phyloP scores from a whole-genome alignment of 192 early-diverging fungal genomes.

The Backusella tuberculispora region DNA sequence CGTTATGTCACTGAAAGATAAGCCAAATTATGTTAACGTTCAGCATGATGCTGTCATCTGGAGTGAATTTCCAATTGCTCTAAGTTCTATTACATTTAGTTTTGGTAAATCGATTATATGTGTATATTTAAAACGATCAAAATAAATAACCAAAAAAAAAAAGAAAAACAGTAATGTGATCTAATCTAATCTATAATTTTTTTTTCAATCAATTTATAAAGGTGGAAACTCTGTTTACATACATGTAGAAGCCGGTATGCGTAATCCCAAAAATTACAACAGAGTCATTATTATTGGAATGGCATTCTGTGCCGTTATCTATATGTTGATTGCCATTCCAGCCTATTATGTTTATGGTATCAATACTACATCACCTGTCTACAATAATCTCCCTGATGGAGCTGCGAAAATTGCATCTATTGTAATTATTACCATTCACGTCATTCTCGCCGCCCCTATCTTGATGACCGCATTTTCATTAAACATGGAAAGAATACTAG shows the following conservation, averaged over 20 bases:
- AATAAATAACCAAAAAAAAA: too few relatives aligned
- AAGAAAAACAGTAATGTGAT: slow-evolving; percentile 79
- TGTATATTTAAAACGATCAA: too few relatives aligned
- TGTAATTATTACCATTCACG: slow-evolving; percentile 79
- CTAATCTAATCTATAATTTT: too few relatives aligned
- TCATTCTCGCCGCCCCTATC: slow-evolving; percentile 79
- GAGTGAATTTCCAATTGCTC: slow-evolving; percentile 68
- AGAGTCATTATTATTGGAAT: slow-evolving; percentile 70
- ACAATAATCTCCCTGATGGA: slow-evolving; percentile 69
- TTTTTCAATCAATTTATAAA: too few relatives aligned
- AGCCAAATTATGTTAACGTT: slow-evolving; percentile 39
- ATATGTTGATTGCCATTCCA: slow-evolving; percentile 67
- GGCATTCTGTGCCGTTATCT: slow-evolving; percentile 67
- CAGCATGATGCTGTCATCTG: slow-evolving; percentile 59
- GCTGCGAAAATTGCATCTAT: slow-evolving; percentile 64
- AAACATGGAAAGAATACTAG: slow-evolving; percentile 71
- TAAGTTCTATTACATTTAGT: slow-evolving; percentile 82
- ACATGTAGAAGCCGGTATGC: slow-evolving; percentile 87
- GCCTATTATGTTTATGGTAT: slow-evolving; percentile 79
- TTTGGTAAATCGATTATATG: too few relatives aligned
- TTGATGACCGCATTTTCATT: slow-evolving; percentile 74
- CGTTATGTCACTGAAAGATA: slow-evolving; percentile 53
- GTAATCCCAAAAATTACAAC: slow-evolving; percentile 66
- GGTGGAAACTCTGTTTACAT: slow-evolving; percentile 79
- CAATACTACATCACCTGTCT: slow-evolving; percentile 68